Conservation (phyloP, 2,329 filamentous ascomycete genomes). For the Lecanicillium sp. region DNA sequence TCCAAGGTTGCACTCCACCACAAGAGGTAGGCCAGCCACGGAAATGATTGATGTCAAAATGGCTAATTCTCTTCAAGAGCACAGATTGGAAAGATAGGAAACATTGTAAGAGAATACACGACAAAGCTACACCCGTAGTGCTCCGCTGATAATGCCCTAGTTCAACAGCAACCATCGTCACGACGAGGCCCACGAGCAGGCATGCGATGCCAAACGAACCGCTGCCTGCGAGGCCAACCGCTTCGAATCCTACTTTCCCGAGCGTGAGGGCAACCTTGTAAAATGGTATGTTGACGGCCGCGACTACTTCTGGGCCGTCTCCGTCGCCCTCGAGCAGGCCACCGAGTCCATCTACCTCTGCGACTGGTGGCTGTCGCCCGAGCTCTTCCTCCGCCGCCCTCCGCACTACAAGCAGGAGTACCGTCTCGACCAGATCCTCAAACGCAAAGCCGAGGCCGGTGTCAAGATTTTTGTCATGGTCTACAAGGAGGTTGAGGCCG, state of each 20-base stretch:
- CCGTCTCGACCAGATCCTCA: constrained; percentile 79
- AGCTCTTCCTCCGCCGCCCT: constrained; percentile 78
- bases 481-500: constrained; percentile 80
- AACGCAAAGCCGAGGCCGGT: constrained; percentile 81
- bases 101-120: constrained; percentile 41
- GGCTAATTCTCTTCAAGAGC: constrained; percentile 28
- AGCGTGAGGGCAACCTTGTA: constrained; percentile 74
- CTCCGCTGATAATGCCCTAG: constrained; percentile 25
- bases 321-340: constrained; percentile 79
- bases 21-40: constrained; percentile 44
- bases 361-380: constrained; percentile 95
- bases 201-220: constrained; percentile 73
- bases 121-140: background rate
- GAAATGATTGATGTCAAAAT: background rate
- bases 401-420: constrained; percentile 78
- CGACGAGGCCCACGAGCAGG: constrained; percentile 85
- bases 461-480: constrained; percentile 93
- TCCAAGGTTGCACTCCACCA: constrained; percentile 50
- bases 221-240: constrained; percentile 68
- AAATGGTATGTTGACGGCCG: constrained; percentile 98
- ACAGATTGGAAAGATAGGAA: constrained; percentile 57
- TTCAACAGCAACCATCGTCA: constrained; percentile 88
- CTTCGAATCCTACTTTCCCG: constrained; percentile 86
- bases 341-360: constrained; percentile 92
- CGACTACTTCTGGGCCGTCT: constrained; percentile 94